Percentiles rank a stretch among this genome's conserved stretches.
phyloP scores from a whole-genome alignment of 164 flowering plant genomes.

The Dillenia suffruticosa region DNA sequence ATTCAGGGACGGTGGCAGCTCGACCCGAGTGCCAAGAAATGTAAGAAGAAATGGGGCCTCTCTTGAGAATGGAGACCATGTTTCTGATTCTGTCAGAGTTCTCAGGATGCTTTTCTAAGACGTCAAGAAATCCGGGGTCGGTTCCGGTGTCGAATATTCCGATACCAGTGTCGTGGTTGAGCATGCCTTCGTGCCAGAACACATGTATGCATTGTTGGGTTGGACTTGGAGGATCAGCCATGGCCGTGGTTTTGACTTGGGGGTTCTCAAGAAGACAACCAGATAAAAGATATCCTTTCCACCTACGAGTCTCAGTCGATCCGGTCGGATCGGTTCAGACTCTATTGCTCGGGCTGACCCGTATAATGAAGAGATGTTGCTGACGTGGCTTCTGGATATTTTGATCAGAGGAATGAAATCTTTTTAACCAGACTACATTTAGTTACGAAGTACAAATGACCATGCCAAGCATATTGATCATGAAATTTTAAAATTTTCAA shows the following conservation, averaged over 20 bases:
- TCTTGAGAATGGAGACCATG: conserved; percentile 77
- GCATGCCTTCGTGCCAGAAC: conserved; percentile 90
- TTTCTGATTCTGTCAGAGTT: conserved; percentile 75
- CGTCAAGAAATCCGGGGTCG: conserved; percentile 82
- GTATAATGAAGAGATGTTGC: too few relatives aligned
- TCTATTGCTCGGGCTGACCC: too few relatives aligned
- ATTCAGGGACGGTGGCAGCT: conserved; percentile 59
- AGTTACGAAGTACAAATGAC: too few relatives aligned
- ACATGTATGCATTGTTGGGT: conserved; percentile 33
- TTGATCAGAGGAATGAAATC: too few relatives aligned
- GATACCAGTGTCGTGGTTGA: conserved; percentile 59
- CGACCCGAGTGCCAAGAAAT: conserved; percentile 69
- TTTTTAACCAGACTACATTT: too few relatives aligned
- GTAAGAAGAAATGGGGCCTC: conserved; percentile 78
- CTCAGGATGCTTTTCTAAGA: conserved; percentile 86
- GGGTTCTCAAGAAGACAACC: too few relatives aligned
- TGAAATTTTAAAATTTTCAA: too few relatives aligned
- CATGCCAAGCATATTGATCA: too few relatives aligned
- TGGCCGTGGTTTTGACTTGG: not conserved
- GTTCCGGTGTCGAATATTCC: conserved; percentile 77
- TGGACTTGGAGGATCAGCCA: conserved; percentile 15
- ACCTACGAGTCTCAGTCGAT: too few relatives aligned
- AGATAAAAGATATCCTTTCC: too few relatives aligned
- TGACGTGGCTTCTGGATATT: too few relatives aligned
- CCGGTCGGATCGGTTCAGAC: too few relatives aligned